Base-by-base conservation (phyloP, 2,329 filamentous ascomycete species). In the Fusarium sp. region DNA sequence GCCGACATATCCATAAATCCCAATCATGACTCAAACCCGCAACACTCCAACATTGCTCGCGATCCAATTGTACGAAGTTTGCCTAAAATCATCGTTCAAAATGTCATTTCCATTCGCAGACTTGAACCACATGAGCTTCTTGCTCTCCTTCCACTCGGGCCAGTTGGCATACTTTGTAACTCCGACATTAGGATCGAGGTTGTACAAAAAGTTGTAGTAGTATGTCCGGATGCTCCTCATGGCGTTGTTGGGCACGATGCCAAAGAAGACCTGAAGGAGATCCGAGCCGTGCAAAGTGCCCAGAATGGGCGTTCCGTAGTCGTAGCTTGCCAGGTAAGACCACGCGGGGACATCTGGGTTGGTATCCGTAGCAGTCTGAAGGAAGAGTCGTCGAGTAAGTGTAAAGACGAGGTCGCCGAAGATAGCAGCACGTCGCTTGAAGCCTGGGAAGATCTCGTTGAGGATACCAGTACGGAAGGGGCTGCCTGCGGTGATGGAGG, bases 201-300 rank as follows among this genome's bases (percentile, higher is more conserved):
- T 87, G 76, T 92, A 85, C 6, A 93, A 73, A 74, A 95, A 95
- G 55, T 87, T 89, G 73, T 90, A 83, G 74, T 93, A 94, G 77
- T 93, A 94, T 1, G 85, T 86, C 61, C 89, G 85, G 46, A 89
- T 88, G 9, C 86, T 83, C 5, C 74, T 77, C 27, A 85, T 85
- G 2, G 89, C 89, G 62, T 89, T 86, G 75, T 91, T 88, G 11
- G 87, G 85, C 53, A 86, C 74, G 11, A 90, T 77, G 0, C 90
- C 90, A 62, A 86, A 89, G 68, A 93, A 93, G 0, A 91, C 85
- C 75, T 91, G 87, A 4, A 92, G 70, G 1, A 94, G 72, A 70
- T 94, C 92, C 1, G 85, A 87, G 13, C 79, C 90, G 77, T 96
- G 93, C 79, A 93, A 91, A 0, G 91, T 94, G 16, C 93, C 92